phyloP scores from a whole-genome alignment of 345 rosid genomes.

The Populus euphratica region DNA sequence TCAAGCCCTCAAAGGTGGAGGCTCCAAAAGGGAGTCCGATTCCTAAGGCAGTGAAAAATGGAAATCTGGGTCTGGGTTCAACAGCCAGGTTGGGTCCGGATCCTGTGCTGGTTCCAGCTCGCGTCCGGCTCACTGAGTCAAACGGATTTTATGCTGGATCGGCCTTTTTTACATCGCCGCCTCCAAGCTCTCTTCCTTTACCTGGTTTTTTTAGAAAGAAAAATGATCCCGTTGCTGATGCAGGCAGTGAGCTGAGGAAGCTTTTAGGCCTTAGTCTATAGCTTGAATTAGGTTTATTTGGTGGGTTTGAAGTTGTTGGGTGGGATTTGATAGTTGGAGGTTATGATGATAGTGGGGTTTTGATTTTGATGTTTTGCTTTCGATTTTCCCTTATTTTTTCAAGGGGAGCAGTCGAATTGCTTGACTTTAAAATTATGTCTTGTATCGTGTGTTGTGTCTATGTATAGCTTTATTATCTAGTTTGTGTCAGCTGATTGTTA shows the following conservation, averaged over 20 bases:
- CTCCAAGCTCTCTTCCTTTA: slow-evolving; percentile 84
- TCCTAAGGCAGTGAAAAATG: not conserved
- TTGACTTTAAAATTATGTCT: slow-evolving; percentile 23
- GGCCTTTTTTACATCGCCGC: slow-evolving; percentile 71
- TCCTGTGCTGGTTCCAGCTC: slow-evolving; percentile 22
- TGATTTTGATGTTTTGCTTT: slow-evolving; percentile 22
- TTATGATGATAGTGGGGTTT: not conserved
- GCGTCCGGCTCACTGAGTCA: slow-evolving; percentile 30
- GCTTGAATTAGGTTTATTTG: not conserved
- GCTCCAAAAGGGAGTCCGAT: not conserved
- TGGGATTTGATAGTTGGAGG: not conserved
- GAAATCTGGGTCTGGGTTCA: slow-evolving; percentile 33
- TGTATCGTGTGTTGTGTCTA: not conserved
- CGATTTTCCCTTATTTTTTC: slow-evolving; percentile 77
- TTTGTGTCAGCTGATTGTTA: not conserved
- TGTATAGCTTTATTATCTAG: slow-evolving; percentile 6
- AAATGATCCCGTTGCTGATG: not conserved
- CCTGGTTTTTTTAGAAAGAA: slow-evolving; percentile 65
- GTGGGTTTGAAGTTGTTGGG: not conserved
- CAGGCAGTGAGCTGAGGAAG: slow-evolving; percentile 46
- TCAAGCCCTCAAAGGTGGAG: not conserved
- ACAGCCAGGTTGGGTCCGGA: slow-evolving; percentile 38
- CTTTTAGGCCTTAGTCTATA: slow-evolving; percentile 45
- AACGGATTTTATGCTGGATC: slow-evolving; percentile 67
- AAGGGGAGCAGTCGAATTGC: slow-evolving; percentile 53